These are phyloP conservation scores for Lachancea waltii DNA, from an alignment of 805 yeast species.

Conservation along the genomic window DNA sequence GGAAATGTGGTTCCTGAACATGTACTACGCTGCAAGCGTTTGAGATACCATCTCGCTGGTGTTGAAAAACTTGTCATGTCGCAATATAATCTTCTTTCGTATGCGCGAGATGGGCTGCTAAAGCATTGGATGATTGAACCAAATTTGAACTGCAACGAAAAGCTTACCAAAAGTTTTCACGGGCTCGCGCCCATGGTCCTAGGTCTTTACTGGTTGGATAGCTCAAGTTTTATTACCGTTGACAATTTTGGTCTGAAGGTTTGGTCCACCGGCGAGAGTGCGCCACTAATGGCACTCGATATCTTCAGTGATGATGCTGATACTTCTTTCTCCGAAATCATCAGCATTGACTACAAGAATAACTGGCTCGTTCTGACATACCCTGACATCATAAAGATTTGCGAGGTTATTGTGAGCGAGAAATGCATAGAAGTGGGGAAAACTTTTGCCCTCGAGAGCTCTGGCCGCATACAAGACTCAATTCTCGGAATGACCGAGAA, in stretches of 20 bases:
- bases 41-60: slow-evolving; percentile 10
- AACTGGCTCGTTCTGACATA: slow-evolving; percentile 24
- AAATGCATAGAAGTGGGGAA: slow-evolving; percentile 12
- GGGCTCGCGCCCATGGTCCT: slow-evolving; percentile 12
- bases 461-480: slow-evolving; percentile 13
- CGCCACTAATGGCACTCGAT: slow-evolving; percentile 12
- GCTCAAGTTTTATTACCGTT: slow-evolving; percentile 15
- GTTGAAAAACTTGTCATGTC: slow-evolving; percentile 7
- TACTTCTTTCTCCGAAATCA: slow-evolving; percentile 13
- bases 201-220: slow-evolving; percentile 25
- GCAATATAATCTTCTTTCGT: slow-evolving; percentile 10
- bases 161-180: slow-evolving; percentile 14
- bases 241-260: slow-evolving; percentile 20
- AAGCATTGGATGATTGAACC: slow-evolving; percentile 16
- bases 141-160: slow-evolving; percentile 11
- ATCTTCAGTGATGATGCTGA: slow-evolving; percentile 11
- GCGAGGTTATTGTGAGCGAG: slow-evolving; percentile 13
- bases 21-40: slow-evolving; percentile 7
- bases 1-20: slow-evolving; percentile 2
- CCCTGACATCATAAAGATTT: slow-evolving; percentile 13
- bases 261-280: slow-evolving; percentile 13
- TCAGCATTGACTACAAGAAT: slow-evolving; percentile 23
- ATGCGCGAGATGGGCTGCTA: slow-evolving; percentile 9
- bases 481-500: slow-evolving; percentile 31
- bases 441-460: slow-evolving; percentile 11